Evolutionary conservation across 1,139 yeast species (phyloP).

Genomic region (Scheffersomyces illinoinensis): DNA sequence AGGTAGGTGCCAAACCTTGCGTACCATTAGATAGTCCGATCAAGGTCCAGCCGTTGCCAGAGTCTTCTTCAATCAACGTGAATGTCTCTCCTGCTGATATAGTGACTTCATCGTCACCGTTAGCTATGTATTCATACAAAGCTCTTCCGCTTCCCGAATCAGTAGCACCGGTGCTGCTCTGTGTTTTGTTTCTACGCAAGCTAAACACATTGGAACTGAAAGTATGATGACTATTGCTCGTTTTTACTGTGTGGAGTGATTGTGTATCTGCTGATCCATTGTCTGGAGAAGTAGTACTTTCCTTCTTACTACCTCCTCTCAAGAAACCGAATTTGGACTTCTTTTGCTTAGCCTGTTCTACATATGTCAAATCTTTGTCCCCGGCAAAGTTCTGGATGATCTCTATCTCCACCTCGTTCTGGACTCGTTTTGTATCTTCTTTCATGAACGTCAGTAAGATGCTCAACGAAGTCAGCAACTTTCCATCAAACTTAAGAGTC

Average conservation of each 20-base stretch:
- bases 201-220: constrained; percentile 35
- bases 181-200: constrained; percentile 36
- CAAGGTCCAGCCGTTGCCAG: constrained; percentile 94
- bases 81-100: constrained; percentile 64
- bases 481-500: constrained; percentile 54
- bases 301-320: constrained; percentile 21
- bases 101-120: constrained; percentile 74
- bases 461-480: constrained; percentile 55
- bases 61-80: constrained; percentile 64
- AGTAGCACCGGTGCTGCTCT: constrained; percentile 19
- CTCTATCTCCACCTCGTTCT: constrained; percentile 84
- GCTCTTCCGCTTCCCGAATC: constrained; percentile 48
- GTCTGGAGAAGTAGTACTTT: constrained; percentile 7
- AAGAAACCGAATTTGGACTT: constrained; percentile 59
- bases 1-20: constrained; percentile 83
- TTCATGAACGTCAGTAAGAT: constrained; percentile 64
- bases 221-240: constrained; percentile 26
- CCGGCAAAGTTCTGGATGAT: constrained; percentile 86
- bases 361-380: constrained; percentile 62
- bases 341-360: constrained; percentile 45
- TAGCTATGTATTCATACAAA: constrained; percentile 65
- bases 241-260: constrained; percentile 35
- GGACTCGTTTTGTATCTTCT: constrained; percentile 73
- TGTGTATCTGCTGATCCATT: constrained; percentile 23
- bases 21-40: constrained; percentile 41